Percentiles rank a stretch among this genome's conserved stretches.
Conservation (phyloP, 352 stramenopile species). For the Globisporangium ultimum region DNA sequence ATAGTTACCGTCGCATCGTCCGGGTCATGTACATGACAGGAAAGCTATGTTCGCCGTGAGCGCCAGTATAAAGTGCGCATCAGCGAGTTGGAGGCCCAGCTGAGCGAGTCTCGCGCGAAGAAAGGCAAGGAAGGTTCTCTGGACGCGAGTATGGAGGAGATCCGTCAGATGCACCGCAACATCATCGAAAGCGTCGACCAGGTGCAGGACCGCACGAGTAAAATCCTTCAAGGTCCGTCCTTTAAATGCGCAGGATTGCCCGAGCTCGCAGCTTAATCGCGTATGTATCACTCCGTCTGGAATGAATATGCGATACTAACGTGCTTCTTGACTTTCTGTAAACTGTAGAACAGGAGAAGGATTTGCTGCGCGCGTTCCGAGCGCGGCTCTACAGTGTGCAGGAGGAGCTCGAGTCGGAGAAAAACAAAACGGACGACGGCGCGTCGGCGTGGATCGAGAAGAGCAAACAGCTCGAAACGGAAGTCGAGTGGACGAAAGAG, state of each 20-base stretch:
- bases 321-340: neutral
- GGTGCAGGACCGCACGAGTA: slow-evolving; percentile 88
- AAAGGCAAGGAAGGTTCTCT: slow-evolving; percentile 65
- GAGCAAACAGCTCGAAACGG: slow-evolving; percentile 85
- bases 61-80: slow-evolving; percentile 88
- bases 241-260: too few species aligned
- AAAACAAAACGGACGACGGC: slow-evolving; percentile 88
- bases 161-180: slow-evolving; percentile 79
- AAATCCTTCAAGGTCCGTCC: slow-evolving; percentile 72
- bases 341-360: slow-evolving; percentile 80
- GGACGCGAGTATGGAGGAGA: slow-evolving; percentile 74
- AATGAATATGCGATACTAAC: too few species aligned
- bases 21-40: slow-evolving; percentile 18
- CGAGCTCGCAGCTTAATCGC: too few species aligned
- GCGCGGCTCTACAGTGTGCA: slow-evolving; percentile 91
- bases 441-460: slow-evolving; percentile 91
- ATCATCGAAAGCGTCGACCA: slow-evolving; percentile 89
- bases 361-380: slow-evolving; percentile 88
- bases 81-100: slow-evolving; percentile 66
- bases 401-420: slow-evolving; percentile 90
- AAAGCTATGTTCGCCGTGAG: slow-evolving; percentile 86
- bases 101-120: slow-evolving; percentile 66
- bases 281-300: too few species aligned
- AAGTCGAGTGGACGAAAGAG: slow-evolving; percentile 90
- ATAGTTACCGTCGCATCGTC: too few species aligned